A percentile compares a stretch with the other conserved stretches of the same genome.
Conservation (phyloP, 345 rosid species). For the Eucalyptus caleyi region DNA sequence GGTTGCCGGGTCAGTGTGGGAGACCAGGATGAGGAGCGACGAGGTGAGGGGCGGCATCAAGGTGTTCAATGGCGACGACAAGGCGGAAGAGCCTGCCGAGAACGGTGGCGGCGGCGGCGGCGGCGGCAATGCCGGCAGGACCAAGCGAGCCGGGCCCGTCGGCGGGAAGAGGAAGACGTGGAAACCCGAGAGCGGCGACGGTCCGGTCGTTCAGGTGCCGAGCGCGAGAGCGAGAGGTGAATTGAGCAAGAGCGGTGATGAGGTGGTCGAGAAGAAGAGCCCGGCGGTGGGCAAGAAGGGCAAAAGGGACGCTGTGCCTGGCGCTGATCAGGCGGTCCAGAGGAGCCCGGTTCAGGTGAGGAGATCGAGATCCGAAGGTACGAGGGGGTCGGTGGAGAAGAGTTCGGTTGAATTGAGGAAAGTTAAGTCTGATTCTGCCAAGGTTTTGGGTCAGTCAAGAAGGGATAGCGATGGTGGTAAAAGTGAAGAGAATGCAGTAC, state of each 20-base stretch:
- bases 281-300: not conserved
- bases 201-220: conserved; percentile 19
- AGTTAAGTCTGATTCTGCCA: conserved; percentile 25
- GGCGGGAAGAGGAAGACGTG: conserved; percentile 43
- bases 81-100: not conserved
- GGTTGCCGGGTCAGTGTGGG: conserved; percentile 78
- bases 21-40: conserved; percentile 66
- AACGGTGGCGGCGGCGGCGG: not conserved
- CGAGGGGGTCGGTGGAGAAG: conserved; percentile 9
- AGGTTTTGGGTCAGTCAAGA: not conserved
- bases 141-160: conserved; percentile 7
- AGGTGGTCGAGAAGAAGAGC: not conserved
- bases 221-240: not conserved
- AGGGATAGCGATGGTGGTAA: not conserved
- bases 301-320: not conserved
- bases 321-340: not conserved
- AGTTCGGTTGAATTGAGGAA: conserved; percentile 32
- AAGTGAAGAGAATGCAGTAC: conserved; percentile 21
- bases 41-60: conserved; percentile 44
- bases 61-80: conserved; percentile 33
- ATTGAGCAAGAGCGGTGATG: not conserved
- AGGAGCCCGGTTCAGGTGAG: conserved; percentile 25
- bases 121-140: not conserved
- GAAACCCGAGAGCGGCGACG: conserved; percentile 37
- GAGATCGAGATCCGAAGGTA: conserved; percentile 35